Percentiles rank a stretch among this genome's conserved stretches.
These are phyloP conservation scores for Fusarium sp. DNA, from an alignment of 2,329 filamentous ascomycete genomes.

Conservation along the genomic window DNA sequence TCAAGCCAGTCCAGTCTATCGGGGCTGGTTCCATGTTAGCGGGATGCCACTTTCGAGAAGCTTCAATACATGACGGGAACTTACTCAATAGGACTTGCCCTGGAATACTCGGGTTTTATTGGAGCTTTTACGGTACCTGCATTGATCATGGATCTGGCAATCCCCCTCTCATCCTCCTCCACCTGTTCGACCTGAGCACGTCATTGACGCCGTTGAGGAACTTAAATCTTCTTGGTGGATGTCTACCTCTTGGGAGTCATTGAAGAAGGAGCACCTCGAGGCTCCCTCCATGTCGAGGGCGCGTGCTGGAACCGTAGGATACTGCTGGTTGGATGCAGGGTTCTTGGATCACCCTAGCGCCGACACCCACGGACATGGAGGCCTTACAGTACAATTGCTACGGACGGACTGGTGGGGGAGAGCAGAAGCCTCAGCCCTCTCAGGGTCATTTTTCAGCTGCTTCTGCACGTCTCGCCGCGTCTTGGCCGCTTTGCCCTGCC, in stretches of 20 bases:
- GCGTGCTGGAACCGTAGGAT: background rate
- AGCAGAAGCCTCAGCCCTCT: background rate
- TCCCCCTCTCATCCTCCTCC: background rate
- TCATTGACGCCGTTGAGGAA: background rate
- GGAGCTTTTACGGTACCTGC: background rate
- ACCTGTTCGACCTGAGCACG: background rate
- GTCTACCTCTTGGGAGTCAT: background rate
- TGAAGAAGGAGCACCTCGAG: background rate
- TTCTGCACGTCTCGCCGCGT: slow-evolving; percentile 1
- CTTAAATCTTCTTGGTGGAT: background rate
- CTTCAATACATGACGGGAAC: background rate
- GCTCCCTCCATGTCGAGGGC: background rate
- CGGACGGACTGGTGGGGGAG: background rate
- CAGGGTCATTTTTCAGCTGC: background rate
- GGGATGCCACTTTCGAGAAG: background rate
- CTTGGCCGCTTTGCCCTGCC: background rate
- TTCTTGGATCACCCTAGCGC: background rate
- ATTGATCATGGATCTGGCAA: background rate
- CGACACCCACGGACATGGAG: background rate
- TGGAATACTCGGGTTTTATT: background rate
- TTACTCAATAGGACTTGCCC: background rate
- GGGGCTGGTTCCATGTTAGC: slow-evolving; percentile 5
- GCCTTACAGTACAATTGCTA: background rate
- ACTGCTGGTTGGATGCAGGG: background rate
- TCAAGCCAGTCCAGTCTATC: slow-evolving; percentile 15